phyloP scores from a whole-genome alignment of 208 protist genomes.

The Acanthamoeba sp. region DNA sequence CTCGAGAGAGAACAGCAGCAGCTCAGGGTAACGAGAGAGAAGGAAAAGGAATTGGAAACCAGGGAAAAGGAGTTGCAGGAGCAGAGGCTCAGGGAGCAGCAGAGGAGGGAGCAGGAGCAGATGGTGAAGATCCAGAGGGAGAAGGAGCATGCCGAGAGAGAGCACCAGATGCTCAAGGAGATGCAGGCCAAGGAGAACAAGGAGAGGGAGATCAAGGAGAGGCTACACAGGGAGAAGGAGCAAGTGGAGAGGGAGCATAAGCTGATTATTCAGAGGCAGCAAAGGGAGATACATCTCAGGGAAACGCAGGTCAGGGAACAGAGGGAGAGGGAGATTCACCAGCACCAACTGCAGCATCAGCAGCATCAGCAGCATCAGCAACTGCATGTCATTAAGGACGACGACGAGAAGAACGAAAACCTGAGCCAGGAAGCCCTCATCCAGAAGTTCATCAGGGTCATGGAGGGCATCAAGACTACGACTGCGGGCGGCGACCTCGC shows the following conservation, averaged over 20 bases:
- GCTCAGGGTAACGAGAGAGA: neutral
- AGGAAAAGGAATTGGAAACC: neutral
- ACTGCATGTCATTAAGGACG: neutral
- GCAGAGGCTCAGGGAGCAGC: neutral
- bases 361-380: neutral
- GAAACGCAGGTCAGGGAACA: neutral
- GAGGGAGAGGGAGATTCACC: neutral
- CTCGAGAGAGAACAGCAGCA: neutral
- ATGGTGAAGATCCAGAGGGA: neutral
- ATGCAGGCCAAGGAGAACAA: neutral
- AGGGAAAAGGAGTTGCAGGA: neutral
- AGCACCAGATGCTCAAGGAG: no score
- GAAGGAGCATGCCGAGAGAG: neutral
- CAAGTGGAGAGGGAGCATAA: neutral
- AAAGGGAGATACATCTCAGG: no score
- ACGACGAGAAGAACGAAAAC: neutral
- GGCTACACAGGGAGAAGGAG: neutral
- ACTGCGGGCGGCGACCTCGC: neutral
- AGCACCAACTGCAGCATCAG: neutral
- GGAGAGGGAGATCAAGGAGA: neutral
- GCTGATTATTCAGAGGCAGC: no score
- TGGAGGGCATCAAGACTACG: neutral
- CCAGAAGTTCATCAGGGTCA: neutral
- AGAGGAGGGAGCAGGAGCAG: neutral
- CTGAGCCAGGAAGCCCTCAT: neutral